Conservation (phyloP, 495 filamentous ascomycete species). For the Bombardia bombarda region DNA sequence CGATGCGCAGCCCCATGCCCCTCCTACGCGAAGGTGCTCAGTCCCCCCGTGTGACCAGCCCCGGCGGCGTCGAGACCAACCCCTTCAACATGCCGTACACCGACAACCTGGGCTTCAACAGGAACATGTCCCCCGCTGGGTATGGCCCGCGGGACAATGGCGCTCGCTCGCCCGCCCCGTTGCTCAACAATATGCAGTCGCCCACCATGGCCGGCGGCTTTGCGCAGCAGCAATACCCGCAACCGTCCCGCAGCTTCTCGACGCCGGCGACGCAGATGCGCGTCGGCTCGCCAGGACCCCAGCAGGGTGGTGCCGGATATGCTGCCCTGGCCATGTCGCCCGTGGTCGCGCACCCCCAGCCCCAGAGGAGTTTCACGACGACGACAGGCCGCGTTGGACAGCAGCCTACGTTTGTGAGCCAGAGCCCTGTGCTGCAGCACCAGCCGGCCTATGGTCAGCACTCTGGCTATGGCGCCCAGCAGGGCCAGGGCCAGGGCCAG, state of each 20-base stretch:
- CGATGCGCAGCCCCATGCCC: conserved; percentile 22
- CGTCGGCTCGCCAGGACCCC: conserved; percentile 20
- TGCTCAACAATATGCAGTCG: conserved; percentile 11
- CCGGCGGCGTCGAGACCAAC: conserved; percentile 5
- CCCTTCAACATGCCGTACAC: conserved; percentile 7
- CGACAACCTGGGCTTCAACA: conserved; percentile 4
- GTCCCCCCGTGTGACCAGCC: conserved; percentile 16
- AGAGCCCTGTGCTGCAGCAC: no score
- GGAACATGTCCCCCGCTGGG: conserved; percentile 8
- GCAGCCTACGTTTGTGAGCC: no score
- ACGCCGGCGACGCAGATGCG: conserved; percentile 18
- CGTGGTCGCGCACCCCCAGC: conserved; percentile 16
- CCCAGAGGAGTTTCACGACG: conserved; percentile 22
- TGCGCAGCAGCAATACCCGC: conserved; percentile 7
- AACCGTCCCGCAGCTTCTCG: conserved; percentile 26
- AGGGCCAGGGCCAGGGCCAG: no score
- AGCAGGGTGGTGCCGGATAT: conserved; percentile 9
- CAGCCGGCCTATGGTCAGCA: no score
- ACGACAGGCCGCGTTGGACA: no score
- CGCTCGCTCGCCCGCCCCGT: conserved; percentile 5
- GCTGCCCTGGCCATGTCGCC: conserved; percentile 17
- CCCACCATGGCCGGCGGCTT: conserved; percentile 18
- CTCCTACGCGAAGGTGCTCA: conserved; percentile 22
- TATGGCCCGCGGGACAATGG: background rate
- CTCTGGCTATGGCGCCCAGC: no score